These are phyloP conservation scores for Umbelopsis sp. DNA, from an alignment of 371 early-diverging fungal genomes.

Conservation along the genomic window DNA sequence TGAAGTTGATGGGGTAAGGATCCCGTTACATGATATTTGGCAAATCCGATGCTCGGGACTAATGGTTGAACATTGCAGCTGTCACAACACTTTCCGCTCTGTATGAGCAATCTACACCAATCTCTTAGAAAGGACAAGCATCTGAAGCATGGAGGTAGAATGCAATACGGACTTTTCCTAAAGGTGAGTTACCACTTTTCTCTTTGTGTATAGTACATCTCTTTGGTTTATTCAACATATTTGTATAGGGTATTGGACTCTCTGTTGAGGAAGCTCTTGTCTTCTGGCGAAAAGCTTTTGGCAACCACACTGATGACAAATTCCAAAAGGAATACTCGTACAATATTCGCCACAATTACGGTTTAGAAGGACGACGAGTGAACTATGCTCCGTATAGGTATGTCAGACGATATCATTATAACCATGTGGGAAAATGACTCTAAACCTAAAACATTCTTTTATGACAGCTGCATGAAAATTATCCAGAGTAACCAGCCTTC, in stretches of 20 bases:
- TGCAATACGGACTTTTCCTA: constrained; percentile 93
- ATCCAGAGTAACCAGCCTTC: constrained; percentile 80
- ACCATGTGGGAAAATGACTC: not conserved
- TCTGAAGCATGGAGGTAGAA: constrained; percentile 86
- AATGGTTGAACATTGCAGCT: not conserved
- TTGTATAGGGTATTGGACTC: constrained; percentile 83
- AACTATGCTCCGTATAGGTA: constrained; percentile 91
- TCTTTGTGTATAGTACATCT: not conserved
- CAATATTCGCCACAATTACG: constrained; percentile 97
- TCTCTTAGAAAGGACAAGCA: constrained; percentile 78
- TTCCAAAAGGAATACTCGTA: constrained; percentile 96
- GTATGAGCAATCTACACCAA: constrained; percentile 86
- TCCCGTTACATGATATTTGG: not conserved
- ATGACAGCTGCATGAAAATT: constrained; percentile 82
- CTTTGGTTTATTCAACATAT: not conserved
- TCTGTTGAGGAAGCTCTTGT: constrained; percentile 88
- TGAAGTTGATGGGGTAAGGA: constrained; percentile 66
- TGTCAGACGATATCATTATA: not conserved
- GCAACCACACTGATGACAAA: constrained; percentile 80
- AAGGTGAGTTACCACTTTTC: constrained; percentile 54
- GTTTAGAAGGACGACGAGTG: constrained; percentile 94
- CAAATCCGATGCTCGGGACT: not conserved
- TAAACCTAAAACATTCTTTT: not conserved
- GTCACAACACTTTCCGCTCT: constrained; percentile 82
- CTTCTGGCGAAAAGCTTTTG: constrained; percentile 89